Conservation (phyloP, 306 rosid genomes). For the Lagenaria siceraria region DNA sequence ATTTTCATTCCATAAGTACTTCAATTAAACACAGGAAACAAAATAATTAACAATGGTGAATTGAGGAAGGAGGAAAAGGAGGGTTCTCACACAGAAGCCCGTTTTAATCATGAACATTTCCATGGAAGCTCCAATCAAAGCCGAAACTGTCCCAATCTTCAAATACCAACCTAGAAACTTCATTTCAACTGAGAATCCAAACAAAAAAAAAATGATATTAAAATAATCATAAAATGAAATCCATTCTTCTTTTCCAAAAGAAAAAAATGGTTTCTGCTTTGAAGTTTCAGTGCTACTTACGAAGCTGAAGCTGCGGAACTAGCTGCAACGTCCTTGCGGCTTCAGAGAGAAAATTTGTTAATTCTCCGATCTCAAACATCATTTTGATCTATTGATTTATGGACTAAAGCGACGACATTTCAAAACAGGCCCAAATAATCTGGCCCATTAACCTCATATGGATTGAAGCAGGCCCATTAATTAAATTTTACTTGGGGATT, state of each 20-base stretch:
- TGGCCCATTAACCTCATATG: not conserved
- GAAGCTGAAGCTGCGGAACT: not conserved
- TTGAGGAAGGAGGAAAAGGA: constrained; percentile 24
- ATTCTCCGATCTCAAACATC: not conserved
- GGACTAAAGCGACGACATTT: not conserved
- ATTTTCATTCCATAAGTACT: not conserved
- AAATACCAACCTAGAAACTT: constrained; percentile 81
- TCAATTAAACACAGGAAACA: not conserved
- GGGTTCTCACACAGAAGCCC: constrained; percentile 77
- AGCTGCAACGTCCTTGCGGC: not conserved
- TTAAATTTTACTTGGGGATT: too few relatives aligned
- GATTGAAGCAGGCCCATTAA: too few relatives aligned
- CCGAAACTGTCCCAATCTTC: constrained; percentile 65
- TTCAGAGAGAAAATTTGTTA: not conserved
- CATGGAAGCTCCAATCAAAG: constrained; percentile 83
- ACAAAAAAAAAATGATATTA: not conserved
- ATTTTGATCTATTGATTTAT: not conserved
- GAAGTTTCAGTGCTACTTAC: not conserved
- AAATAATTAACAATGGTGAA: not conserved
- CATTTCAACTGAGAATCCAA: constrained; percentile 27
- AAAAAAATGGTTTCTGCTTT: not conserved
- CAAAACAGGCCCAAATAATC: not conserved
- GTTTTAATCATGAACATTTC: constrained; percentile 82
- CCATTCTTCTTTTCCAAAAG: not conserved
- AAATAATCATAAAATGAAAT: not conserved